Evolutionary conservation across 208 protist genomes (phyloP).

Genomic region (Leptomonas seymouri): DNA sequence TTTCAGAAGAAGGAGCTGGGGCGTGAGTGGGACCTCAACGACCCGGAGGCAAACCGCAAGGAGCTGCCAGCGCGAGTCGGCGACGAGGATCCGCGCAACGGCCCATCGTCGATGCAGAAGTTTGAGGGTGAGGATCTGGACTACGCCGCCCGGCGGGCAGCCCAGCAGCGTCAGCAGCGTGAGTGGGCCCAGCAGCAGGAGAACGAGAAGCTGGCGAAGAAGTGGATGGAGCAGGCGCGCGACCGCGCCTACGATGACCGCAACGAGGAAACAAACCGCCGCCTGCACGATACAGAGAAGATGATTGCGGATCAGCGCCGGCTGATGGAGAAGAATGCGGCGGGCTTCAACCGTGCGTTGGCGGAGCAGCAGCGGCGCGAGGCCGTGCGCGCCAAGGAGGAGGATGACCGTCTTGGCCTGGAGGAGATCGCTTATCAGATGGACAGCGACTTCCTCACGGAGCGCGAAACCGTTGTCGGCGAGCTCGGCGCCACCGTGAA

Average conservation of each 20-base stretch:
- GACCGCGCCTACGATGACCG: constrained; percentile 83
- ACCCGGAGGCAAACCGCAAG: constrained; percentile 76
- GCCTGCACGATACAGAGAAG: constrained; percentile 81
- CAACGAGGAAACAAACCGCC: constrained; percentile 86
- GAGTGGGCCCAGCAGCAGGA: constrained; percentile 86
- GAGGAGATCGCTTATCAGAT: constrained; percentile 92
- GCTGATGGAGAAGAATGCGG: constrained; percentile 66
- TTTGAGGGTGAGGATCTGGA: constrained; percentile 94
- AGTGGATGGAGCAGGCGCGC: constrained; percentile 91
- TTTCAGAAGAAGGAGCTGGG: constrained; percentile 86
- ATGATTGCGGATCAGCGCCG: constrained; percentile 75
- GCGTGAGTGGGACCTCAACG: constrained; percentile 93
- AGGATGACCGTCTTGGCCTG: constrained; percentile 80
- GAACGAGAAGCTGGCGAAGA: constrained; percentile 92
- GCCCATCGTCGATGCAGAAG: constrained; percentile 83
- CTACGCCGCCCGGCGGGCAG: constrained; percentile 53
- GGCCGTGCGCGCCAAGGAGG: constrained; percentile 69
- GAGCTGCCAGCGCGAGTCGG: constrained; percentile 87
- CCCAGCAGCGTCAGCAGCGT: constrained; percentile 87
- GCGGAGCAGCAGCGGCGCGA: constrained; percentile 87
- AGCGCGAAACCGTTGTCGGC: constrained; percentile 77
- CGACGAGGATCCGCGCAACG: constrained; percentile 91
- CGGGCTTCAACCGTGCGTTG: constrained; percentile 90
- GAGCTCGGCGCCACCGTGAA: constrained; percentile 76
- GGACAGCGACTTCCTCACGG: constrained; percentile 90